Conservation (phyloP, 768 basidiomycete genomes). For the Coprinopsis strossmayeri region DNA sequence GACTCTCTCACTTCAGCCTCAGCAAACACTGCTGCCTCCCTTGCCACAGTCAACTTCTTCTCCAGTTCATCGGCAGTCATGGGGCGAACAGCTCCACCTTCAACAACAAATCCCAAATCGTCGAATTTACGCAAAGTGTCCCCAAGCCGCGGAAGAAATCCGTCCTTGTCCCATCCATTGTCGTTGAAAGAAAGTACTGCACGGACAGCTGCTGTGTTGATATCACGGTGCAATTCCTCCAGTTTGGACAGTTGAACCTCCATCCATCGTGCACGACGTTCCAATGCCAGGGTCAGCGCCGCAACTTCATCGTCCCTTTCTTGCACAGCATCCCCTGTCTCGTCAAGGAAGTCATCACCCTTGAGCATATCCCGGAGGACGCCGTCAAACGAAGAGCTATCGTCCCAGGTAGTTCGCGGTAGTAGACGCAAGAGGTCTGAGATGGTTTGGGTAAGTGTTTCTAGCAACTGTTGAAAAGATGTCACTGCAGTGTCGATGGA, state of each 20-base stretch:
- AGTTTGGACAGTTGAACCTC: conserved; percentile 85
- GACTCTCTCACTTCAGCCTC: conserved; percentile 70
- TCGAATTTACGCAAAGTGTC: conserved; percentile 67
- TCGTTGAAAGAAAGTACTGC: conserved; percentile 82
- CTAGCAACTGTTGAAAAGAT: conserved; percentile 83
- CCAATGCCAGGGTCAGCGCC: conserved; percentile 74
- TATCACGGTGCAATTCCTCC: conserved; percentile 84
- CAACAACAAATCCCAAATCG: conserved; percentile 50
- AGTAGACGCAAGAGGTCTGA: conserved; percentile 80
- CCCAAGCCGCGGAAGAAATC: conserved; percentile 63
- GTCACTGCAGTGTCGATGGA: conserved; percentile 90
- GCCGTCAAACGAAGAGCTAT: conserved; percentile 83
- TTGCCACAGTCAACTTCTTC: conserved; percentile 63
- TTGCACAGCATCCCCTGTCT: conserved; percentile 55
- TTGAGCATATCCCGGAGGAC: conserved; percentile 84
- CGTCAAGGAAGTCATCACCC: conserved; percentile 81
- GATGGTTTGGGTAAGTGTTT: conserved; percentile 86
- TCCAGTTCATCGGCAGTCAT: conserved; percentile 74
- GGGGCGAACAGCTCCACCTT: conserved; percentile 34
- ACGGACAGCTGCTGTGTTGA: conserved; percentile 81
- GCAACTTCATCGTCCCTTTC: conserved; percentile 81
- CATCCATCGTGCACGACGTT: conserved; percentile 91
- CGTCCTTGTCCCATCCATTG: conserved; percentile 72
- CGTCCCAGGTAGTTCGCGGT: conserved; percentile 86
- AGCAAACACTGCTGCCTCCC: conserved; percentile 63